phyloP scores from a whole-genome alignment of 495 filamentous ascomycete species.

The Neurospora intermedia region DNA sequence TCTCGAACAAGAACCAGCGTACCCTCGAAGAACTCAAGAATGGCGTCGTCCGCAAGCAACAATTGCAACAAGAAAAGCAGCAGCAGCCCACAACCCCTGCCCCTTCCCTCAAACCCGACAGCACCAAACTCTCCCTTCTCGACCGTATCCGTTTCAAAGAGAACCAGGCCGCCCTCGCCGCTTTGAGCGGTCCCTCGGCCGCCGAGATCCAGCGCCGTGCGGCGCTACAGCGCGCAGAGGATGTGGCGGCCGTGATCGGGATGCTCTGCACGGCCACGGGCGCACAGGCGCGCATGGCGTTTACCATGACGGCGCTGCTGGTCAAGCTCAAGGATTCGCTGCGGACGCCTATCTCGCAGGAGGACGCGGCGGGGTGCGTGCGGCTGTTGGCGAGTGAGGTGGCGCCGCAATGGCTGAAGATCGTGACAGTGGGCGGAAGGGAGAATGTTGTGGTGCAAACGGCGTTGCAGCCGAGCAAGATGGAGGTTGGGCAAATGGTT shows the following conservation, averaged over 20 bases:
- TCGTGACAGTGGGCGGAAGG: slow-evolving; percentile 43
- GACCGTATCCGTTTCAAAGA: slow-evolving; percentile 56
- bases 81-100: neutral
- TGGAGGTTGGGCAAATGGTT: slow-evolving; percentile 34
- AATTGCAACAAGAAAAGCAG: slow-evolving; percentile 16
- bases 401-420: slow-evolving; percentile 49
- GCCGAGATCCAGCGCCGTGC: slow-evolving; percentile 43
- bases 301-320: slow-evolving; percentile 49
- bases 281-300: slow-evolving; percentile 36
- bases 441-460: slow-evolving; percentile 49
- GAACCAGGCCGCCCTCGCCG: slow-evolving; percentile 29
- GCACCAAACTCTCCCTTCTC: slow-evolving; percentile 38
- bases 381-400: slow-evolving; percentile 47
- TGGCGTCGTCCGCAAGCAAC: slow-evolving; percentile 35
- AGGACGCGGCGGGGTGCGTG: slow-evolving; percentile 47
- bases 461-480: slow-evolving; percentile 29
- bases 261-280: slow-evolving; percentile 38
- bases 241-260: slow-evolving; percentile 48
- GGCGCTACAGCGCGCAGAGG: slow-evolving; percentile 49
- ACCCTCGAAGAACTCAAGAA: slow-evolving; percentile 51
- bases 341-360: slow-evolving; percentile 47
- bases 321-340: slow-evolving; percentile 51
- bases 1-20: slow-evolving; percentile 46
- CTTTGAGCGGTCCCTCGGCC: slow-evolving; percentile 27
- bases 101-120: slow-evolving; percentile 21